Evolutionary conservation across 805 yeast species (phyloP), one percentile per base, ranked within the genome.

Genomic region (Phaffomyces opuntiae): DNA sequence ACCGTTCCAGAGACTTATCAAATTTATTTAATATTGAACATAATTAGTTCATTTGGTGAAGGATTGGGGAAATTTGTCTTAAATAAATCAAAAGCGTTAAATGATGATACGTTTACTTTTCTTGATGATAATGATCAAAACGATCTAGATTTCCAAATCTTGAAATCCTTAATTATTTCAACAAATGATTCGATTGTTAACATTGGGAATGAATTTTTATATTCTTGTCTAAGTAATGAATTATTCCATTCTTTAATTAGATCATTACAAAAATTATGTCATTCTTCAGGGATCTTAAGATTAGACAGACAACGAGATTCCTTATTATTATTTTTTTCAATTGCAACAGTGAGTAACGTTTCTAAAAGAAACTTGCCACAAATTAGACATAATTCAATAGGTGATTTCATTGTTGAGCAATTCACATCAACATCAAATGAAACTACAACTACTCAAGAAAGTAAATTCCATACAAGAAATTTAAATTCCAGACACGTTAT

Each of bases 231-330:
- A 56, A 95, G 88, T 54, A 70, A 74, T 45, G 91, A 85, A 16
- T 57, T 80, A 19, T 90, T 86, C 61, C 84, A 84, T 46, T 64
- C 69, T 9, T 57, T 83, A 4, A 78, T 89, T 3, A 69, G 96
- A 36, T 75, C 95, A 0, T 70, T 87, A 8, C 97, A 91, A 60
- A 81, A 83, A 51, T 70, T 87, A 41, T 79, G 95, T 7, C 96
- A 88, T 59, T 79, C 90, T 0, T 75, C 90, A 0, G 97, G 97
- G 0, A 66, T 87, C 14, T 62, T 89, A n/a, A 81, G 79, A 0
- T 59, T 84, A 12, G 57, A 62, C 1, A 68, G 66, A 0, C 68
- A 82, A 21, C 67, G 95, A 41, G 85, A 87, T 55, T 75, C 77
- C 9, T 74, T 77, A 27, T 51, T 80, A 40, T 51, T 57, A n/a